A percentile compares a stretch with the other conserved stretches of the same genome.
These are phyloP conservation scores for Eruca vesicaria DNA, from an alignment of 441 rosid genomes.

Conservation along the genomic window DNA sequence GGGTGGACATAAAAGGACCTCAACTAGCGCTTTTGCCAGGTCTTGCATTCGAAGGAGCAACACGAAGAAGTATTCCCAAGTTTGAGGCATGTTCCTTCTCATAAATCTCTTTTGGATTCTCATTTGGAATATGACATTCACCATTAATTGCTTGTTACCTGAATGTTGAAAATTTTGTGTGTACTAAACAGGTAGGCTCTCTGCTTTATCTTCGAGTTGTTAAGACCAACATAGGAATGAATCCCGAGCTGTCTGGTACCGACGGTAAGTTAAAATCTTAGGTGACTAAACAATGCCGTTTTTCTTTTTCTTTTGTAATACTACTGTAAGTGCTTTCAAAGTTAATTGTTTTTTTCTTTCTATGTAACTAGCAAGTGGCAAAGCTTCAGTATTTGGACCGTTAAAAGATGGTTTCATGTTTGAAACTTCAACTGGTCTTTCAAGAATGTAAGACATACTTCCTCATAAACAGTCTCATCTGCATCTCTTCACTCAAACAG, in stretches of 20 bases:
- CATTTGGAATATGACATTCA: not conserved
- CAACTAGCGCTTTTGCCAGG: conserved; percentile 69
- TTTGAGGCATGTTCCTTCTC: conserved; percentile 50
- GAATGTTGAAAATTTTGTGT: not conserved
- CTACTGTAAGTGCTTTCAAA: not conserved
- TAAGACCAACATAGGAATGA: conserved; percentile 80
- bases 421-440: conserved; percentile 85
- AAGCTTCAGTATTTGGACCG: conserved; percentile 80
- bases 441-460: conserved; percentile 61
- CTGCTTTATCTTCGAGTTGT: conserved; percentile 75
- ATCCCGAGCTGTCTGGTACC: conserved; percentile 70
- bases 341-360: conserved; percentile 14
- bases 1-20: conserved; percentile 88
- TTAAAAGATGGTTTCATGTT: conserved; percentile 84
- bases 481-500: not conserved
- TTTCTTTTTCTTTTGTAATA: not conserved
- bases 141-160: not conserved
- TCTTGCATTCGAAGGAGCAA: conserved; percentile 94
- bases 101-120: not conserved
- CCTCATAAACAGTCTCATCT: not conserved
- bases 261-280: conserved; percentile 51
- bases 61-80: conserved; percentile 80
- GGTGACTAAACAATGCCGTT: not conserved
- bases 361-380: conserved; percentile 62
- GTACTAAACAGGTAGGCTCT: conserved; percentile 64